Percentiles rank a stretch among this genome's conserved stretches.
These are phyloP conservation scores for Arthrobotrys conoides DNA, from an alignment of 2,329 filamentous ascomycete genomes.

Conservation along the genomic window DNA sequence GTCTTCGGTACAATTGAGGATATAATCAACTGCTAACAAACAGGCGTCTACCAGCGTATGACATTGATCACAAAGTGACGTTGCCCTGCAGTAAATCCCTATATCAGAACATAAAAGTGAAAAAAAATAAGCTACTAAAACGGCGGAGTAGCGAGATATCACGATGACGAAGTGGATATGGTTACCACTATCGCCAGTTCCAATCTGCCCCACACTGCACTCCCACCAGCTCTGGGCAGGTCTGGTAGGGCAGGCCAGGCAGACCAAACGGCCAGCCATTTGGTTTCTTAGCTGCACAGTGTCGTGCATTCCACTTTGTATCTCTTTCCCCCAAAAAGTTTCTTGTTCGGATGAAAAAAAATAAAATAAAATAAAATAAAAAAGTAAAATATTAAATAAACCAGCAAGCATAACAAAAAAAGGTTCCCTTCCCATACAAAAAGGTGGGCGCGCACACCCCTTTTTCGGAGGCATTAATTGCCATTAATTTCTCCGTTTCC, in stretches of 20 bases:
- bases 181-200: constrained; percentile 28
- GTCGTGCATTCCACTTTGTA: constrained; percentile 48
- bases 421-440: constrained; percentile 41
- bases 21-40: constrained; percentile 3
- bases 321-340: constrained; percentile 26
- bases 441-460: constrained; percentile 58
- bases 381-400: constrained; percentile 1
- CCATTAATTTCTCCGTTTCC: constrained; percentile 39
- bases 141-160: constrained; percentile 16
- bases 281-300: constrained; percentile 44
- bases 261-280: constrained; percentile 3
- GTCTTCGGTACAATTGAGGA: neutral
- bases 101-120: constrained; percentile 31
- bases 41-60: constrained; percentile 1
- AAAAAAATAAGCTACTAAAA: constrained; percentile 13
- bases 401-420: neutral
- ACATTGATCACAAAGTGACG: constrained; percentile 20
- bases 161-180: constrained; percentile 33
- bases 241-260: neutral
- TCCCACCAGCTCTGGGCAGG: constrained; percentile 9
- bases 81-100: constrained; percentile 14
- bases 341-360: constrained; percentile 34
- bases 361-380: constrained; percentile 19
- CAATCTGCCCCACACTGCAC: constrained; percentile 32
- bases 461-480: constrained; percentile 59